Evolutionary conservation across 176 grass and related monocot species (phyloP).

Genomic region (Musa troglodytarum): DNA sequence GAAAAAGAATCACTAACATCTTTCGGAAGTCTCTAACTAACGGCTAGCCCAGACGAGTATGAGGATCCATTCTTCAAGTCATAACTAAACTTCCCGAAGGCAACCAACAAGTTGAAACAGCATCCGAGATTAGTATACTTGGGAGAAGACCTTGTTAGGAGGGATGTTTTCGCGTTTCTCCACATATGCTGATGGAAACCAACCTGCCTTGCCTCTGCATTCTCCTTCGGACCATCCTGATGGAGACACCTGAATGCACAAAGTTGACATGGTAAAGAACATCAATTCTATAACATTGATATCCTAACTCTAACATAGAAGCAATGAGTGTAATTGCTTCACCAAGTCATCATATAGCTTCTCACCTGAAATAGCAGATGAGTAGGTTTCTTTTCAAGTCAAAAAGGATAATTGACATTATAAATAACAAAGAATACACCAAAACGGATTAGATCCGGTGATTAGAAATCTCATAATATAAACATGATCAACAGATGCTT

Average conservation of each 20-base stretch:
- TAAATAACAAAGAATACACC: not conserved
- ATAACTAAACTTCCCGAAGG: too few species aligned
- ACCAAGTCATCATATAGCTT: not conserved
- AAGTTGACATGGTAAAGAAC: conserved; percentile 10
- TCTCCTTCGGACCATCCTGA: conserved; percentile 92
- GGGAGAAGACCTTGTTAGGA: conserved; percentile 77
- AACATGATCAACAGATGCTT: not conserved
- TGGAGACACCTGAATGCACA: conserved; percentile 44
- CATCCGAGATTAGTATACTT: conserved; percentile 18
- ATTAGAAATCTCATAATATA: not conserved
- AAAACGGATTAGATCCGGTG: not conserved
- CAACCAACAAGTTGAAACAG: not conserved
- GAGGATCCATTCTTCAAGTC: too few species aligned
- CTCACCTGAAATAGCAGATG: too few species aligned
- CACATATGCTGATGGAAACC: conserved; percentile 69
- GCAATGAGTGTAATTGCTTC: not conserved
- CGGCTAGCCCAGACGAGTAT: too few species aligned
- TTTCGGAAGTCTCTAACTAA: too few species aligned
- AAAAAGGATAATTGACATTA: not conserved
- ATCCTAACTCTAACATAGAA: not conserved
- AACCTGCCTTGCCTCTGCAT: conserved; percentile 78
- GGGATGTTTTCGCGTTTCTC: conserved; percentile 76
- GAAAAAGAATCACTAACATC: too few species aligned
- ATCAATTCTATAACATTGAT: not conserved
- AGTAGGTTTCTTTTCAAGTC: not conserved